These are phyloP conservation scores for Phaeotremella skinneri DNA, from an alignment of 768 basidiomycete species.

Conservation along the genomic window DNA sequence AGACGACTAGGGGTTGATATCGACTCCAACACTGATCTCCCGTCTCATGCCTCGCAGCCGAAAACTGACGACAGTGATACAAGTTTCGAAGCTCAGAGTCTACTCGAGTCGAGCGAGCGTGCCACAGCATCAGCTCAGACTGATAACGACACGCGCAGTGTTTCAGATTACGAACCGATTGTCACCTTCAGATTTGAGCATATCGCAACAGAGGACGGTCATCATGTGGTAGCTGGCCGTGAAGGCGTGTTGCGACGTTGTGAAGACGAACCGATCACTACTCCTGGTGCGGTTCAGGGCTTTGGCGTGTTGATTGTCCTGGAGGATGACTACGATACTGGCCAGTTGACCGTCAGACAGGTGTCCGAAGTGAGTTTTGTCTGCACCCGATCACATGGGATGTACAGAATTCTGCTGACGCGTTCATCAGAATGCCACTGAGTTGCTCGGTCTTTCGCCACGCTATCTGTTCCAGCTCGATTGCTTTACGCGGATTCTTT, in stretches of 20 bases:
- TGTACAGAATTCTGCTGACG: not conserved
- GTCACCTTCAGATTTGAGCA: constrained; percentile 68
- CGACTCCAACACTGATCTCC: too few relatives aligned
- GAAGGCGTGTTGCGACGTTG: constrained; percentile 66
- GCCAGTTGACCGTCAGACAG: constrained; percentile 64
- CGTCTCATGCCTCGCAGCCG: too few relatives aligned
- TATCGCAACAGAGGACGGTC: constrained; percentile 62
- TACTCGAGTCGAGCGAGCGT: constrained; percentile 25
- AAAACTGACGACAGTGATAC: not conserved
- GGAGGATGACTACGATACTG: constrained; percentile 61
- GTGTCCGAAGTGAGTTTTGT: constrained; percentile 67
- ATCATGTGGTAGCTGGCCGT: constrained; percentile 67
- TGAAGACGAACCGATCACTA: constrained; percentile 82
- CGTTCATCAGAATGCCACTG: constrained; percentile 63
- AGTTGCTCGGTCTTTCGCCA: constrained; percentile 72
- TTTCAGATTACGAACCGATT: constrained; percentile 49
- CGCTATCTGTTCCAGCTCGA: constrained; percentile 67
- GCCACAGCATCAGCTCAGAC: constrained; percentile 19
- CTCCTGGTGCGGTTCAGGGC: constrained; percentile 76
- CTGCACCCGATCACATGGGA: not conserved
- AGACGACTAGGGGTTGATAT: too few relatives aligned
- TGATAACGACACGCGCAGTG: constrained; percentile 11
- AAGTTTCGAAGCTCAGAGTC: not conserved
- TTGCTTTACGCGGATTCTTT: constrained; percentile 70
- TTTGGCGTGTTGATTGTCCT: constrained; percentile 77